Percentiles rank a stretch among this genome's conserved stretches.
Evolutionary conservation across 2,329 filamentous ascomycete genomes (phyloP).

Genomic region (Magnaporthiopsis incrustans): DNA sequence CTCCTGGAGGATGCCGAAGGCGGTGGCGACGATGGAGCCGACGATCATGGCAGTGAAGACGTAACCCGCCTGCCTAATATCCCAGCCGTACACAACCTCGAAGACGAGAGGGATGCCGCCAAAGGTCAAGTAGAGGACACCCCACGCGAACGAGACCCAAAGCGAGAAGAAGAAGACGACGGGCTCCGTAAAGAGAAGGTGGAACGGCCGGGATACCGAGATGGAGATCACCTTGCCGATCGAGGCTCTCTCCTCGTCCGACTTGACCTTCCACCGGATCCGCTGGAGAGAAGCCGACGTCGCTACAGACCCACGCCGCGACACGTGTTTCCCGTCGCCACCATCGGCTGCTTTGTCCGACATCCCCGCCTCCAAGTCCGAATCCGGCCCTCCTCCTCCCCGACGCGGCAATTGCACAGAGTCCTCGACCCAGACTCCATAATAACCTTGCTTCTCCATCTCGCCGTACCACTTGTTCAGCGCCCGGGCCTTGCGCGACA

Average conservation of each 20-base stretch:
- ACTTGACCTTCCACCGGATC: slow-evolving; percentile 71
- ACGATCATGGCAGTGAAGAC: slow-evolving; percentile 68
- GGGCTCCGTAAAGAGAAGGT: slow-evolving; percentile 66
- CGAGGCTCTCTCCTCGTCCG: slow-evolving; percentile 67
- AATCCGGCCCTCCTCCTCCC: not conserved
- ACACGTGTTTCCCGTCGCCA: slow-evolving; percentile 16
- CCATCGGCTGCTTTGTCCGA: not conserved
- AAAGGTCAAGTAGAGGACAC: slow-evolving; percentile 78
- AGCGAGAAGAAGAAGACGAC: slow-evolving; percentile 81
- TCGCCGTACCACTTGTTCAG: slow-evolving; percentile 75
- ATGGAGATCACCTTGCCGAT: slow-evolving; percentile 62
- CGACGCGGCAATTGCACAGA: not conserved
- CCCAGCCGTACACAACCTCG: slow-evolving; percentile 57
- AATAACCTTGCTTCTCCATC: slow-evolving; percentile 57
- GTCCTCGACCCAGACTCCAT: slow-evolving; percentile 34
- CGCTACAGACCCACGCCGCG: not conserved
- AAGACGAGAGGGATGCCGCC: slow-evolving; percentile 75
- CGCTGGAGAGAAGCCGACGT: slow-evolving; percentile 30
- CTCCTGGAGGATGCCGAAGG: slow-evolving; percentile 66
- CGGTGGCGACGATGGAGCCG: slow-evolving; percentile 57
- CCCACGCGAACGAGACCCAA: slow-evolving; percentile 89
- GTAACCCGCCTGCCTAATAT: slow-evolving; percentile 56
- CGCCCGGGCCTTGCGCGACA: slow-evolving; percentile 64
- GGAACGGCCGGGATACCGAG: slow-evolving; percentile 71
- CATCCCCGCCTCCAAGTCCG: not conserved